Percentiles rank a stretch among this genome's conserved stretches.
phyloP scores from a whole-genome alignment of 179 eudicot genomes.

The Patellifolia procumbens region DNA sequence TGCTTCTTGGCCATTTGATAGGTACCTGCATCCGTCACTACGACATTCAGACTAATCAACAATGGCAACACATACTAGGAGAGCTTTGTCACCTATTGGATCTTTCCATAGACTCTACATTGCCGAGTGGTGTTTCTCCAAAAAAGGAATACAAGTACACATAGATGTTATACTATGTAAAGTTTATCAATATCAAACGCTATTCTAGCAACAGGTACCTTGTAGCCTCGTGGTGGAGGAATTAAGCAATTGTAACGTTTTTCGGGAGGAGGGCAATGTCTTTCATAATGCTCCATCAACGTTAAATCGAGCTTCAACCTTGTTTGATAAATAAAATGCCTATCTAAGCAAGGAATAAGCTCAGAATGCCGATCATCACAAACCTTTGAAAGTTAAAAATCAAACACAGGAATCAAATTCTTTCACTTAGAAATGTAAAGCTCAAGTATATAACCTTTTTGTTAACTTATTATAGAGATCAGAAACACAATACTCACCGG shows the following conservation, averaged over 20 bases:
- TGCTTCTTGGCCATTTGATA: conserved; percentile 48
- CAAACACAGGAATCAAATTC: conserved; percentile 10
- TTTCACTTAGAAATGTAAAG: background rate
- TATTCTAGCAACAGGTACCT: conserved; percentile 29
- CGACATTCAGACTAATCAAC: conserved; percentile 2
- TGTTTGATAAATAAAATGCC: conserved; percentile 46
- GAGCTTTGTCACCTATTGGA: no score
- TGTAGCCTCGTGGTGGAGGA: conserved; percentile 51
- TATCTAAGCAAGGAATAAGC: conserved; percentile 50
- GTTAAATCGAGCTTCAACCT: conserved; percentile 48
- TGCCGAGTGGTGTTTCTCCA: no score
- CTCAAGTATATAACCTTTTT: background rate
- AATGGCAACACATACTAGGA: no score
- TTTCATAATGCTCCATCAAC: conserved; percentile 52
- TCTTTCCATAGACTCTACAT: no score
- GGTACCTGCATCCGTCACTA: conserved; percentile 33
- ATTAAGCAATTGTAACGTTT: conserved; percentile 47
- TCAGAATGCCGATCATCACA: conserved; percentile 53
- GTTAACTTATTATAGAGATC: background rate
- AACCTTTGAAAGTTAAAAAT: conserved; percentile 29
- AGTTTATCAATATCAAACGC: background rate
- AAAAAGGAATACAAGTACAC: background rate
- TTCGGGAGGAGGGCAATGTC: conserved; percentile 53
- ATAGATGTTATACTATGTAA: background rate
- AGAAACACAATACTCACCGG: conserved; percentile 33